Evolutionary conservation across 371 early-diverging fungal genomes (phyloP).

Genomic region (Mortierella sp.): DNA sequence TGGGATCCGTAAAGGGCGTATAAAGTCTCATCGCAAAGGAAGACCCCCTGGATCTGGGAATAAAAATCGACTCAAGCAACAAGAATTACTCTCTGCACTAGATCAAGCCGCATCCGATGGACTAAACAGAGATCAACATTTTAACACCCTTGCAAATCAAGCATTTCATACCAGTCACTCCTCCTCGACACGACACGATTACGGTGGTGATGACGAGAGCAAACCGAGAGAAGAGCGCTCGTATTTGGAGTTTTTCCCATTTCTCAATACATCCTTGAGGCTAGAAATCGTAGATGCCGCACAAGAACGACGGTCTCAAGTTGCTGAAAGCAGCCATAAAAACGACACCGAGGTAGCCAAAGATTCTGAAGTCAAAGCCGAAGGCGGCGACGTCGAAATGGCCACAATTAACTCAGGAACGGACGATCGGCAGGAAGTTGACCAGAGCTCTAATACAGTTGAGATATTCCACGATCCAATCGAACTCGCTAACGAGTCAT

Average conservation of each 20-base stretch:
- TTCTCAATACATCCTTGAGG: constrained; percentile 70
- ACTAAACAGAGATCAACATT: not conserved
- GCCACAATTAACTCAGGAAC: not conserved
- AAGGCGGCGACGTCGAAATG: constrained; percentile 4
- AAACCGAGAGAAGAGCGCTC: constrained; percentile 89
- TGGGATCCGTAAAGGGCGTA: constrained; percentile 18
- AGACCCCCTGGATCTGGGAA: constrained; percentile 34
- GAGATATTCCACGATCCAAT: constrained; percentile 16
- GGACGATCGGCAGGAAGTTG: not conserved
- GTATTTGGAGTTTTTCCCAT: constrained; percentile 86
- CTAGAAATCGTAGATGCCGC: constrained; percentile 60
- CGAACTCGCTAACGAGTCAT: not conserved
- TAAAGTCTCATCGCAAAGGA: constrained; percentile 40
- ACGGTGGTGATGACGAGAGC: constrained; percentile 37
- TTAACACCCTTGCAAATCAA: constrained; percentile 24
- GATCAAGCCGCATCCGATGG: constrained; percentile 8
- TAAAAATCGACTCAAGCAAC: constrained; percentile 29
- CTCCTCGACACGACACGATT: constrained; percentile 33
- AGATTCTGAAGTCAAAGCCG: not conserved
- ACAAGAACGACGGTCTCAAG: not conserved
- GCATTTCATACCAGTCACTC: constrained; percentile 28
- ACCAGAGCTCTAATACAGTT: not conserved
- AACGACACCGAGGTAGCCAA: not conserved
- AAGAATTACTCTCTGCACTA: constrained; percentile 3
- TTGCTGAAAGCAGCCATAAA: not conserved